These are phyloP conservation scores for Penicillium sp. DNA, from an alignment of 2,329 filamentous ascomycete genomes.

Conservation along the genomic window DNA sequence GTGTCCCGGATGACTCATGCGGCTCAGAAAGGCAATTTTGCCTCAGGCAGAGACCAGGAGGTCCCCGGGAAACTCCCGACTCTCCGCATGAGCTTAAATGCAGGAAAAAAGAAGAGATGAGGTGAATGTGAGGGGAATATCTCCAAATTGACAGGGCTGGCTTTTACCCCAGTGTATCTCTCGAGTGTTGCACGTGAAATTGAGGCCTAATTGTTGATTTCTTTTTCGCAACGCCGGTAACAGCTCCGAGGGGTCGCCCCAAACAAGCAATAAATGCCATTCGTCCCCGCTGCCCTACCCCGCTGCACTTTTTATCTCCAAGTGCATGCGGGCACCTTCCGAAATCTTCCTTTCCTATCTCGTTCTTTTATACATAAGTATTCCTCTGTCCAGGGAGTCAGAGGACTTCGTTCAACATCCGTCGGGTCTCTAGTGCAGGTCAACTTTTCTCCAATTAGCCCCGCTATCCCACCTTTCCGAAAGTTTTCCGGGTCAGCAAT, in stretches of 20 bases:
- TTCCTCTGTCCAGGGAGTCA: conserved; percentile 13
- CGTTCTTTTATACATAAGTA: conserved; percentile 4
- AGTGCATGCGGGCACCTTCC: conserved; percentile 17
- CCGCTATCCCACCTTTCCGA: conserved; percentile 15
- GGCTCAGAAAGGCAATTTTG: not conserved
- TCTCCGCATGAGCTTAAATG: conserved; percentile 7
- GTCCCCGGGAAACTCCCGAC: conserved; percentile 1
- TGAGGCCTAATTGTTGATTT: not conserved
- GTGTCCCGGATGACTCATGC: not conserved
- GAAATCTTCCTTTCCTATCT: conserved; percentile 12
- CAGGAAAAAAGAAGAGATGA: not conserved
- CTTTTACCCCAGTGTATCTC: not conserved
- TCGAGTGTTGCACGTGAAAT: not conserved
- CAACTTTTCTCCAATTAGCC: conserved; percentile 14
- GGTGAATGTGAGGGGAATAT: not conserved
- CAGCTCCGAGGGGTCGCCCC: conserved; percentile 13
- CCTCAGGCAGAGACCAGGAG: conserved; percentile 2
- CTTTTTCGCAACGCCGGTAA: conserved; percentile 6
- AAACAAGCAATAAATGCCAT: conserved; percentile 22
- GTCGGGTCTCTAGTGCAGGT: conserved; percentile 12
- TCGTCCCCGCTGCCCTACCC: conserved; percentile 21
- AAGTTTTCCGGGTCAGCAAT: conserved; percentile 56
- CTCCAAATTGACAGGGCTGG: not conserved
- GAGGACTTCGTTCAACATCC: conserved; percentile 13
- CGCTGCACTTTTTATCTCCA: conserved; percentile 19